Conservation (phyloP, 495 filamentous ascomycete genomes). For the Wilcoxina mikolae region DNA sequence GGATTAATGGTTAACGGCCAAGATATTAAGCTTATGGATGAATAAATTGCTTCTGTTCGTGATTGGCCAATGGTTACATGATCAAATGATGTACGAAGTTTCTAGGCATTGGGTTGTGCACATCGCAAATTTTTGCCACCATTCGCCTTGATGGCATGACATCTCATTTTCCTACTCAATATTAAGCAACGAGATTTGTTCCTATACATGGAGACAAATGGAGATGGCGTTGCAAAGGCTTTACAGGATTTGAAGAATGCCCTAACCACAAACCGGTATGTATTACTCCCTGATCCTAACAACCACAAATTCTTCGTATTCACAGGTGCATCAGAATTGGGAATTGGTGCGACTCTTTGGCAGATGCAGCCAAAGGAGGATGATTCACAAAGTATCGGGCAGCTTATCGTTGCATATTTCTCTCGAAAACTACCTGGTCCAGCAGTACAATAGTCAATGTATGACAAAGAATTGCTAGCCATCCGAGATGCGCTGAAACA, state of each 20-base stretch:
- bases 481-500: not conserved
- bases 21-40: not conserved
- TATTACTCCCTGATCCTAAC: not conserved
- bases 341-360: not conserved
- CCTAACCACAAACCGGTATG: not conserved
- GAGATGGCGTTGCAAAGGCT: not conserved
- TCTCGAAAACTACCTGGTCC: not conserved
- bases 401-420: not conserved
- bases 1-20: slow-evolving; percentile 1
- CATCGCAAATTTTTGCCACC: not conserved
- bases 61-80: not conserved
- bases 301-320: not conserved
- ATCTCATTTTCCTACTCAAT: not conserved
- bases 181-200: not conserved
- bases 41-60: not conserved
- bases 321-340: not conserved
- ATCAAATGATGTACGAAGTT: not conserved
- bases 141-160: not conserved
- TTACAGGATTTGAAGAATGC: not conserved
- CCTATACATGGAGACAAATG: not conserved
- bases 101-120: not conserved
- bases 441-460: not conserved
- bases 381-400: not conserved
- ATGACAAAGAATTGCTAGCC: slow-evolving; percentile 3
- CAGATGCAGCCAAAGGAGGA: not conserved